Evolutionary conservation across 768 basidiomycete species (phyloP).

Genomic region (Podaxis sp.): DNA sequence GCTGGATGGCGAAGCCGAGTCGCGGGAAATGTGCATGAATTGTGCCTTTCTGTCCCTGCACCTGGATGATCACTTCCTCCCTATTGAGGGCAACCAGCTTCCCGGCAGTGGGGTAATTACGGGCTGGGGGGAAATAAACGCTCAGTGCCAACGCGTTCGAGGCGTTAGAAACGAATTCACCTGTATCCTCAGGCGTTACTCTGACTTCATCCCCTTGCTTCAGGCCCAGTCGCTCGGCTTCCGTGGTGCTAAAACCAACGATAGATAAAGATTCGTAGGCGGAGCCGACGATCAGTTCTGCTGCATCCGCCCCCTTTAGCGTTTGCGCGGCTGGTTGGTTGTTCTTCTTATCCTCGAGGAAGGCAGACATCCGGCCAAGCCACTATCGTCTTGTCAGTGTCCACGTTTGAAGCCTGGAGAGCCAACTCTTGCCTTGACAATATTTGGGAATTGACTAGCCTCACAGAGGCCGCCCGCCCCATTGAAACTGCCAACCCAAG

Average conservation of each 20-base stretch:
- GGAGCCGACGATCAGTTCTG: slow-evolving; percentile 37
- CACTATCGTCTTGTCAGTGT: slow-evolving; percentile 35
- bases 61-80: slow-evolving; percentile 51
- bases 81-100: slow-evolving; percentile 48
- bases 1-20: slow-evolving; percentile 34
- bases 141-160: background rate
- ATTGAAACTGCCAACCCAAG: slow-evolving; percentile 42
- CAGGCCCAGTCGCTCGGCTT: slow-evolving; percentile 43
- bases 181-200: slow-evolving; percentile 49
- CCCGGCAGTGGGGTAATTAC: slow-evolving; percentile 44
- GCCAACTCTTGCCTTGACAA: slow-evolving; percentile 33
- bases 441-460: slow-evolving; percentile 35
- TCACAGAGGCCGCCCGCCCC: slow-evolving; percentile 38
- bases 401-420: background rate
- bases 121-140: slow-evolving; percentile 25
- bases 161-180: slow-evolving; percentile 25
- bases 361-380: slow-evolving; percentile 39
- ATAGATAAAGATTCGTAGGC: slow-evolving; percentile 35
- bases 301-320: slow-evolving; percentile 43
- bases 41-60: slow-evolving; percentile 35
- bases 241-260: slow-evolving; percentile 46
- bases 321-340: slow-evolving; percentile 23
- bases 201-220: slow-evolving; percentile 37
- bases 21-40: slow-evolving; percentile 57
- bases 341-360: slow-evolving; percentile 31